These are phyloP conservation scores for Talaromyces sp. DNA, from an alignment of 2,329 filamentous ascomycete genomes.

Conservation along the genomic window DNA sequence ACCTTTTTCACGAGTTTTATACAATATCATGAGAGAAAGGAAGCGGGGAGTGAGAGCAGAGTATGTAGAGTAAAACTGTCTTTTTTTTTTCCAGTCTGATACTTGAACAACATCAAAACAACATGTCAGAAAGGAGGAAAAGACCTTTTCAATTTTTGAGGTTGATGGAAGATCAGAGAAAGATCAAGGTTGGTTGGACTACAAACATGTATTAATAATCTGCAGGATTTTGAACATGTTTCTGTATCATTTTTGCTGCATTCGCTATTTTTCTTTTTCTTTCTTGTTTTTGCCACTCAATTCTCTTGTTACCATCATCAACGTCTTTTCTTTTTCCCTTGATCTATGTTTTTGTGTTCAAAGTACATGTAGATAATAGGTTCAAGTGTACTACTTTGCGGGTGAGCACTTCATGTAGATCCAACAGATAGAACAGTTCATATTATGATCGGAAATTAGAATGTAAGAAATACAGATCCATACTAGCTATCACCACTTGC, in stretches of 20 bases:
- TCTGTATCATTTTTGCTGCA: conserved; percentile 14
- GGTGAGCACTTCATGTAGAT: background rate
- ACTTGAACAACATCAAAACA: background rate
- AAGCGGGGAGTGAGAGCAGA: background rate
- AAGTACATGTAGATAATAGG: background rate
- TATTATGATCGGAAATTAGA: background rate
- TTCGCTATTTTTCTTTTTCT: conserved; percentile 20
- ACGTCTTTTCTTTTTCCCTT: background rate
- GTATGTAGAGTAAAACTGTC: conserved; percentile 1
- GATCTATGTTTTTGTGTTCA: background rate
- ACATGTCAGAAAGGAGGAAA: background rate
- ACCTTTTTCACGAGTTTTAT: background rate
- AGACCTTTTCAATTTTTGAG: background rate
- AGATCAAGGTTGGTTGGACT: background rate
- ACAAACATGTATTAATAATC: background rate
- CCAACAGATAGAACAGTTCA: background rate
- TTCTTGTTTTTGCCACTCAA: conserved; percentile 8
- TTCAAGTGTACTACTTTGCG: background rate
- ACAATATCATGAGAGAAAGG: background rate
- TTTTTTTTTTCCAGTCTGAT: background rate
- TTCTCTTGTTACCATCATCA: background rate
- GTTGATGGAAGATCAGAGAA: background rate
- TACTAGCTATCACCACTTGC: too few relatives aligned
- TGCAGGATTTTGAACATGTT: background rate
- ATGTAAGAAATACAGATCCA: background rate